A percentile compares a stretch with the other conserved stretches of the same genome.
Evolutionary conservation across 108 stramenopile species (phyloP).

Genomic region (Cyclotella atomus): DNA sequence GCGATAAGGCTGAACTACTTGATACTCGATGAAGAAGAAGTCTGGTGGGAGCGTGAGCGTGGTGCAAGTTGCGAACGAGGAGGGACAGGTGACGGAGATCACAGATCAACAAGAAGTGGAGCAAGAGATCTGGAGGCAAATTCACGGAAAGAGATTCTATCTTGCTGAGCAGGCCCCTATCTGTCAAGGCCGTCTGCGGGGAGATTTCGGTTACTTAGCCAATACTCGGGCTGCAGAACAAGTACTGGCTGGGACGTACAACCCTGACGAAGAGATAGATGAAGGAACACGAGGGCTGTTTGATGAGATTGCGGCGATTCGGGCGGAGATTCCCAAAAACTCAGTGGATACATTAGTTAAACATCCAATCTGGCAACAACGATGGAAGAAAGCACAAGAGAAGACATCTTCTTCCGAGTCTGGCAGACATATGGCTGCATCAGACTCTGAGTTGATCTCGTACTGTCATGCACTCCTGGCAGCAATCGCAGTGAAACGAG

Average conservation of each 20-base stretch:
- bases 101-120: background rate
- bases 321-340: background rate
- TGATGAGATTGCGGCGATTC: background rate
- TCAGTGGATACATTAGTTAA: too few relatives aligned
- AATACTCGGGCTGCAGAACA: background rate
- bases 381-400: background rate
- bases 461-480: constrained; percentile 15
- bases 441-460: background rate
- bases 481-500: background rate
- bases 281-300: background rate
- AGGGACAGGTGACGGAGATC: background rate
- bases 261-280: background rate
- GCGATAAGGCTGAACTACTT: constrained; percentile 14
- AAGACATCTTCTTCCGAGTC: constrained; percentile 15
- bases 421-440: background rate
- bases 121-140: background rate
- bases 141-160: background rate
- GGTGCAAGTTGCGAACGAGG: background rate
- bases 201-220: constrained; percentile 9
- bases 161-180: constrained; percentile 10
- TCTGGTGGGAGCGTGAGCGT: background rate
- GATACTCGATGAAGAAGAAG: background rate
- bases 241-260: background rate
- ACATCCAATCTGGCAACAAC: background rate
- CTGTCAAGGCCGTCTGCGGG: constrained; percentile 13